Evolutionary conservation across 2,329 filamentous ascomycete genomes (phyloP).

Genomic region (Fusarium devonianum): DNA sequence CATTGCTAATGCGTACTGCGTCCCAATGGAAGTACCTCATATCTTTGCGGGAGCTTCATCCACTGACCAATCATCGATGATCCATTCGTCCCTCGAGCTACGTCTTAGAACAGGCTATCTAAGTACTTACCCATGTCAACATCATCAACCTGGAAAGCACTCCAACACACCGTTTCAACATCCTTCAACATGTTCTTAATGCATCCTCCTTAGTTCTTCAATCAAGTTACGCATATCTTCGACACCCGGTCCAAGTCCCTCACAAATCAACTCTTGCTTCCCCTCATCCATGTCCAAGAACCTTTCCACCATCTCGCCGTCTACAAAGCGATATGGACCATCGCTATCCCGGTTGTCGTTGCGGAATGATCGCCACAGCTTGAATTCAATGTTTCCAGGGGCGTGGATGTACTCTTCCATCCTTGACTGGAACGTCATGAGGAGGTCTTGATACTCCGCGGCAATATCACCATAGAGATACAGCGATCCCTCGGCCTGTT

Average conservation of each 20-base stretch:
- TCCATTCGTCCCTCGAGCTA: constrained; percentile 39
- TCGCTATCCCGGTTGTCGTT: constrained; percentile 76
- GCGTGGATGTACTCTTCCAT: constrained; percentile 72
- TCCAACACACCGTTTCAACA: no score
- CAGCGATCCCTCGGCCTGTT: constrained; percentile 86
- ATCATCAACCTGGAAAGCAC: no score
- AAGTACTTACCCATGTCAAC: constrained; percentile 1
- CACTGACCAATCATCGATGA: constrained; percentile 34
- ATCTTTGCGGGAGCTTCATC: constrained; percentile 1
- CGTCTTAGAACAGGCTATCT: no score
- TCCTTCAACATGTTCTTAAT: no score
- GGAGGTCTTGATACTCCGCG: constrained; percentile 74
- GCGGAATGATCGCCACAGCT: constrained; percentile 81
- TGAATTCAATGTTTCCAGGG: constrained; percentile 78
- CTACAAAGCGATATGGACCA: constrained; percentile 86
- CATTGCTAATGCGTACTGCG: not conserved
- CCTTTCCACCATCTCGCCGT: constrained; percentile 87
- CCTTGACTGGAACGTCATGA: constrained; percentile 80
- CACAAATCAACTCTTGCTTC: constrained; percentile 60
- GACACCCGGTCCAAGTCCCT: constrained; percentile 66
- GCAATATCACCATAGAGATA: constrained; percentile 88
- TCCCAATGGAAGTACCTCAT: constrained; percentile 23
- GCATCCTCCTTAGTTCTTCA: constrained; percentile 68
- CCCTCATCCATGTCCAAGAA: constrained; percentile 76
- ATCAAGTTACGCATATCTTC: constrained; percentile 68